Evolutionary conservation across 2,329 filamentous ascomycete species (phyloP).

Genomic region (Monosporascus sp.): DNA sequence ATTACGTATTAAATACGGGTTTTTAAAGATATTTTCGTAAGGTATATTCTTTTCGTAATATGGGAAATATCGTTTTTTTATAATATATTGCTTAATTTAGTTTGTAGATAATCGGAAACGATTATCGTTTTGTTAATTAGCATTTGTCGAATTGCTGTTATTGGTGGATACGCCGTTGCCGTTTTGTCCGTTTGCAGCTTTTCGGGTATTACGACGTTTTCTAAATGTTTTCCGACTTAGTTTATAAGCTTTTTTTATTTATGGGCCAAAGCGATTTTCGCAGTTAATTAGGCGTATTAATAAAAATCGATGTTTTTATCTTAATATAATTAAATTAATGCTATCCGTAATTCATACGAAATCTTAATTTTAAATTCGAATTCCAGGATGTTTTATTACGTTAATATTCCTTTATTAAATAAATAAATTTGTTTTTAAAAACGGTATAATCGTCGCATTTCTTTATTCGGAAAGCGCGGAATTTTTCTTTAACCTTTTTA

Average conservation of each 20-base stretch:
- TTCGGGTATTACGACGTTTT: background rate
- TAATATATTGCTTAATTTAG: too few relatives aligned
- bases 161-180: background rate
- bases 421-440: background rate
- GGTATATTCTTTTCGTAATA: too few relatives aligned
- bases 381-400: background rate
- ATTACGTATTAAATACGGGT: background rate
- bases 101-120: too few relatives aligned
- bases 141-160: too few relatives aligned
- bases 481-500: background rate
- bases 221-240: too few relatives aligned
- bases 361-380: background rate
- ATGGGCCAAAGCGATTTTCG: background rate
- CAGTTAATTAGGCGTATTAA: background rate
- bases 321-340: background rate
- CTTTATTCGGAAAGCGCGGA: background rate
- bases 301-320: background rate
- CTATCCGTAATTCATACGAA: background rate
- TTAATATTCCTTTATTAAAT: background rate
- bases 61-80: too few relatives aligned
- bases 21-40: background rate
- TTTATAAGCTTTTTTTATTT: background rate
- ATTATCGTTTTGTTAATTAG: too few relatives aligned
- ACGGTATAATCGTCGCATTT: background rate
- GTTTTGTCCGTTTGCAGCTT: background rate